Base-by-base conservation (phyloP, 176 grass and related monocot genomes). In the Oryza officinalis region DNA sequence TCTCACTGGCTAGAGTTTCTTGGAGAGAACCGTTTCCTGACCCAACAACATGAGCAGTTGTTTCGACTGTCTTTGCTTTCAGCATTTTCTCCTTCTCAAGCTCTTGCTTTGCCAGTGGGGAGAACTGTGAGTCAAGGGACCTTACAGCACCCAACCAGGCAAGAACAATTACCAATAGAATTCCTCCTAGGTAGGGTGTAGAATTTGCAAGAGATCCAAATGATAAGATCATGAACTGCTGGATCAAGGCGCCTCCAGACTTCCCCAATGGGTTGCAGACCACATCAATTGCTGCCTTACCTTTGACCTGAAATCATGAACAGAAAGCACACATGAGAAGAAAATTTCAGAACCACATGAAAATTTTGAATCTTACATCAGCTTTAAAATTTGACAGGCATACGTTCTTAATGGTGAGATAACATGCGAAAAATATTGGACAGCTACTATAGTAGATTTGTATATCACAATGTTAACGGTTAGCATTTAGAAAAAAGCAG, bases 221-320 rank as follows among this genome's bases (percentile, higher is more conserved):
- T 38, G 96, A 90, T 20, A 99, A 49, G 78, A 99, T 99, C 96
- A 99, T 99, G 78, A 99, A 99, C 35, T 99, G 96, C 81, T 99
- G 96, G 86, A 99, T 99, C 86, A 99, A 76, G 15, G 96, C 93
- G n/a, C 96, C 96, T 75, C 96, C 96, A 49, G 96, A 99, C 60
- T 99, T 99, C 65, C 96, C 96, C 60, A 99, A 76, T 14, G 96
- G 96, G 75, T 99, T 99, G 96, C 96, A 99, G 63, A 99, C 96
- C 57, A 99, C 96, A 83, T 96, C 96, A 78, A 99, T 99, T 32
- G 96, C 96, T 30, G 96, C 96, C 81, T 99, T 99, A 66, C 96
- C 91, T 87, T 99, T 96, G 3, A 99, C 96, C 96, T 99, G 71
- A 25, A 65, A 81, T 70, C 41, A 87, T 30, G 17, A 50, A 25